Evolutionary conservation across 2,329 filamentous ascomycete genomes (phyloP), one percentile per base, ranked within the genome.

Genomic region (Cryphonectria nitschkei): DNA sequence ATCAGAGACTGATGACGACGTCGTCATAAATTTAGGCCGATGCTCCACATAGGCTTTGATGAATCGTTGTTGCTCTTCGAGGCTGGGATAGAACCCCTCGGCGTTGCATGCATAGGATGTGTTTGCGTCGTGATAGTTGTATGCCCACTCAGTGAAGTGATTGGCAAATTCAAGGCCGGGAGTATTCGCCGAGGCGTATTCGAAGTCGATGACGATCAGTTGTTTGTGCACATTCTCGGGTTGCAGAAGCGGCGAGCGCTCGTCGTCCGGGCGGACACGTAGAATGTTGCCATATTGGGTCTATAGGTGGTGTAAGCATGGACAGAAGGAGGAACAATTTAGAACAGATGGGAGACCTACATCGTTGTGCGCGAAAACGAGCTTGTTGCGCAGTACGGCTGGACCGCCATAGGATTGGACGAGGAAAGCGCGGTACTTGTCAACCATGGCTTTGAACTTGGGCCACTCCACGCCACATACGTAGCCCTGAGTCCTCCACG

Each of bases 201-300:
- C 96, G 77, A 99, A 99, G 80, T 99, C 96, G 77, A 99, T 99
- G 74, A 99, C 96, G 22, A 98, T 88, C 19, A 99, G 88, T 81
- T 97, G 95, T 81, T 97, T 98, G 83, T 99, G 96, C 75, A 95
- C 90, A 81, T 98, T 98, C 71, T 93, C 90, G 0, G 96, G 94
- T 65, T 96, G 88, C 14, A 98, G 86, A 9, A 98, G 87, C 0
- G 95, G 96, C 0, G 95, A 98, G 76, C 94, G 91, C 75, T 93
- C 88, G 79, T 89, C 86, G 69, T 90, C 86, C 2, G 88, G 88
- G 2, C 84, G 84, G 65, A 91, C 81, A 52, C 95, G 93, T 65
- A 99, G 89, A 73, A 99, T 96, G 79, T 99, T 99, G 74, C 96
- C 96, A 77, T 99, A 98, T 90, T 99, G 96, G 5, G 96, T 97